These are phyloP conservation scores for Ascodesmis nigricans DNA, from an alignment of 495 filamentous ascomycete genomes.

Conservation along the genomic window DNA sequence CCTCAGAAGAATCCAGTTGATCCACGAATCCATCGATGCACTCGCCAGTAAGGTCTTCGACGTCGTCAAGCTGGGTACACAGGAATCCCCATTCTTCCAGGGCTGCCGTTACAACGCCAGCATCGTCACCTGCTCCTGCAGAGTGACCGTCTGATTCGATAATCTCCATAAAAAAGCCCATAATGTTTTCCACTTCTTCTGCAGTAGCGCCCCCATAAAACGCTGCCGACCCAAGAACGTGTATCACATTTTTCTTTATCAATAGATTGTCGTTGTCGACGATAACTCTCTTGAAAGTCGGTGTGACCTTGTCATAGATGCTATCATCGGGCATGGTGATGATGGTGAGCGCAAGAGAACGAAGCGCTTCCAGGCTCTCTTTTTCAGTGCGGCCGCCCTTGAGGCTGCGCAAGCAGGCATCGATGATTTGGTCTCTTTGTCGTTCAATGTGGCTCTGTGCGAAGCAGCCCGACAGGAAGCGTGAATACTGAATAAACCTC, in stretches of 20 bases:
- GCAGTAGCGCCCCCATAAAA: slow-evolving; percentile 61
- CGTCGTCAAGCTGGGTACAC: slow-evolving; percentile 59
- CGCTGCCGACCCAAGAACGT: slow-evolving; percentile 47
- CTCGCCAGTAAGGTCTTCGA: slow-evolving; percentile 47
- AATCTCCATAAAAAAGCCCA: slow-evolving; percentile 70
- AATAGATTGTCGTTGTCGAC: slow-evolving; percentile 41
- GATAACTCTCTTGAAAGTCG: slow-evolving; percentile 44
- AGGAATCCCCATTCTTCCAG: slow-evolving; percentile 76
- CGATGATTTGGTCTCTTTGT: slow-evolving; percentile 41
- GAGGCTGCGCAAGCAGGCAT: slow-evolving; percentile 49
- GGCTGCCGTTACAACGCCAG: slow-evolving; percentile 57
- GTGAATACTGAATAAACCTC: slow-evolving; percentile 43
- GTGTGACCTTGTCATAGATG: slow-evolving; percentile 41
- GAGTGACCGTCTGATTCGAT: slow-evolving; percentile 61
- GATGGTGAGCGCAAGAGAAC: slow-evolving; percentile 52
- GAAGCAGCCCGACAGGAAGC: slow-evolving; percentile 52
- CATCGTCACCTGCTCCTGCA: slow-evolving; percentile 52
- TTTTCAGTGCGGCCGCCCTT: slow-evolving; percentile 47
- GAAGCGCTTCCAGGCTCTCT: slow-evolving; percentile 49
- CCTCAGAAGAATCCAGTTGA: slow-evolving; percentile 58
- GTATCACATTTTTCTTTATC: slow-evolving; percentile 53
- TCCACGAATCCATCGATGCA: slow-evolving; percentile 76
- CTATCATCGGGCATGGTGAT: slow-evolving; percentile 50
- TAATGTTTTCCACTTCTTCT: slow-evolving; percentile 47
- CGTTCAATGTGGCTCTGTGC: slow-evolving; percentile 41